phyloP scores from a whole-genome alignment of 2,329 filamentous ascomycete species.

The Beauveria varroae region DNA sequence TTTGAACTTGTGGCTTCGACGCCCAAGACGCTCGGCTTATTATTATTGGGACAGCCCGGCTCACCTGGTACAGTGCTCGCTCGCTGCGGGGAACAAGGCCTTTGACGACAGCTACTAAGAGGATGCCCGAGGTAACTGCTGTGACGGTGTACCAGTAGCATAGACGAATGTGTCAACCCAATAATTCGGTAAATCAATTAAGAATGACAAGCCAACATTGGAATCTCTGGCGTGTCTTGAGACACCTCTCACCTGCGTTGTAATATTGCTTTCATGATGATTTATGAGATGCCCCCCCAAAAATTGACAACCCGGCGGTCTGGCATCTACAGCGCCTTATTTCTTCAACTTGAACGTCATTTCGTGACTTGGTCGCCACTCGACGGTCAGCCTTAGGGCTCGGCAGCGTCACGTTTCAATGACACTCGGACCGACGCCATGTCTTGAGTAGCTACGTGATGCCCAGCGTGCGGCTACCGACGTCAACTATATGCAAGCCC shows the following conservation, averaged over 20 bases:
- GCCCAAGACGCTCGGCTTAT: background rate
- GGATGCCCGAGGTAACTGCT: background rate
- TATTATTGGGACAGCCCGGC: background rate
- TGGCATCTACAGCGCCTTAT: background rate
- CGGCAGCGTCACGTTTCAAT: conserved; percentile 3
- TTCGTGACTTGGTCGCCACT: too few species aligned
- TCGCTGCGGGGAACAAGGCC: background rate
- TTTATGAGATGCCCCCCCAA: background rate
- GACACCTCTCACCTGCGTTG: background rate
- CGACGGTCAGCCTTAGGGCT: background rate
- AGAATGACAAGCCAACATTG: background rate
- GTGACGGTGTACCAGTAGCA: background rate
- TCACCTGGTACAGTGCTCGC: background rate
- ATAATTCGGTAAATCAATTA: background rate
- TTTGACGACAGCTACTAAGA: background rate
- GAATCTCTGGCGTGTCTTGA: background rate
- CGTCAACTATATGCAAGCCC: background rate
- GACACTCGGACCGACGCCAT: background rate
- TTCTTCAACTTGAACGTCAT: background rate
- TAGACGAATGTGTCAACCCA: background rate
- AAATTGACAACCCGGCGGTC: too few species aligned
- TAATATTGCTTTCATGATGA: background rate
- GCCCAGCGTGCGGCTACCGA: background rate
- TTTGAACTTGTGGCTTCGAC: too few species aligned
- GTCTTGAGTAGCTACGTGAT: background rate